These are phyloP conservation scores for Penicillium brevicompactum DNA, from an alignment of 2,329 filamentous ascomycete species.

Conservation along the genomic window DNA sequence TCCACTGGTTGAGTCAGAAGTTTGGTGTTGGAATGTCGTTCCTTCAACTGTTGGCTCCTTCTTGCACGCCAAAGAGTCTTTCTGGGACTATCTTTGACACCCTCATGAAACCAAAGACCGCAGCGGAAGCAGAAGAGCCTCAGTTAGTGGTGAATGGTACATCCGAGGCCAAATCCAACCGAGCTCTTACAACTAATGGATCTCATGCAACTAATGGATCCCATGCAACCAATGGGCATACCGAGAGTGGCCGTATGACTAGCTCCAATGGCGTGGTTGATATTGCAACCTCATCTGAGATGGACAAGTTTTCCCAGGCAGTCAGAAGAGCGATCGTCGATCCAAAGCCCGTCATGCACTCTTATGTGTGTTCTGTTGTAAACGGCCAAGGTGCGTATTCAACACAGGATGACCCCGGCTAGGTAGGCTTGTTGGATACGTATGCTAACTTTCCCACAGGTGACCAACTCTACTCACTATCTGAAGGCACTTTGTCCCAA, in stretches of 20 bases:
- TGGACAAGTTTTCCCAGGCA: slow-evolving; percentile 1
- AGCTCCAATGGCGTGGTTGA: background rate
- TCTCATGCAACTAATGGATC: background rate
- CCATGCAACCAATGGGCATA: background rate
- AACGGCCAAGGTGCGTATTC: background rate
- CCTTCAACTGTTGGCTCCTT: slow-evolving; percentile 1
- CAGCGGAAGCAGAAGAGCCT: background rate
- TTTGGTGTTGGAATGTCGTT: slow-evolving; percentile 5
- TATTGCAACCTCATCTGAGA: background rate
- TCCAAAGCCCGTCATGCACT: slow-evolving; percentile 4
- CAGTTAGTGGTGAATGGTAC: background rate
- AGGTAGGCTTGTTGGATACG: too few species aligned
- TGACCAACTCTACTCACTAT: background rate
- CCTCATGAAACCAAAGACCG: background rate
- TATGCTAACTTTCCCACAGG: background rate
- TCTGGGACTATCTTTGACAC: slow-evolving; percentile 1
- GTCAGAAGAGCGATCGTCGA: background rate
- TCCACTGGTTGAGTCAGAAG: slow-evolving; percentile 2
- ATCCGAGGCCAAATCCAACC: background rate
- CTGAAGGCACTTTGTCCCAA: background rate
- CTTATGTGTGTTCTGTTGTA: slow-evolving; percentile 4
- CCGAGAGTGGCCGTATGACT: background rate
- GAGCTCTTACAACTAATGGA: background rate
- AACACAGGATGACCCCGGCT: background rate
- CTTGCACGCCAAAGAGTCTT: slow-evolving; percentile 1